Conservation (phyloP, 768 basidiomycete species). For the Leucocoprinus birnbaumii region DNA sequence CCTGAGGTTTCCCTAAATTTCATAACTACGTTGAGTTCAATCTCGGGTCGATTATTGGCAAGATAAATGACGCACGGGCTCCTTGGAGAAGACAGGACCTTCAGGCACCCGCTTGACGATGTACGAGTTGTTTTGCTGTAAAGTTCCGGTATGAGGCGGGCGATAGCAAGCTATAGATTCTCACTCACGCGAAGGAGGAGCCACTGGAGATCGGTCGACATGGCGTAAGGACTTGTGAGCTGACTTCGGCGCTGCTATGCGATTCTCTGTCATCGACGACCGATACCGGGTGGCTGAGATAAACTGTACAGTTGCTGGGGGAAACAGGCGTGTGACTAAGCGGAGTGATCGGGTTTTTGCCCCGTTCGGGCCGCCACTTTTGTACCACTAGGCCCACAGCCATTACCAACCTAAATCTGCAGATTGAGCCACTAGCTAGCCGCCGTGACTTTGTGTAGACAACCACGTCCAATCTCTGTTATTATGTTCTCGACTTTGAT, state of each 20-base stretch:
- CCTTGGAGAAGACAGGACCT: conserved; percentile 80
- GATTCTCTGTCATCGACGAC: not conserved
- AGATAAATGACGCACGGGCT: conserved; percentile 55
- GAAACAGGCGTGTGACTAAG: not conserved
- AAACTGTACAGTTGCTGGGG: conserved; percentile 10
- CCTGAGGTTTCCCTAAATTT: conserved; percentile 74
- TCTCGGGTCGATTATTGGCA: not conserved
- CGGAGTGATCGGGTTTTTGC: too few species aligned
- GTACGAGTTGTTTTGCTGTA: conserved; percentile 81
- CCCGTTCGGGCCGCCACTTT: too few species aligned
- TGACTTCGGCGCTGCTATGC: not conserved
- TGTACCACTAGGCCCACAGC: too few species aligned
- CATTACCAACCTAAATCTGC: too few species aligned
- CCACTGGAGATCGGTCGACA: conserved; percentile 94
- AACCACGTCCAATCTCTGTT: too few species aligned
- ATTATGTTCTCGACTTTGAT: too few species aligned
- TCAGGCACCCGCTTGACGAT: conserved; percentile 73
- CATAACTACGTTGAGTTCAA: conserved; percentile 8
- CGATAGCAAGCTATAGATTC: conserved; percentile 16
- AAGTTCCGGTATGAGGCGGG: not conserved
- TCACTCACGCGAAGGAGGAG: conserved; percentile 77
- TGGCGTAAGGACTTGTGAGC: conserved; percentile 32
- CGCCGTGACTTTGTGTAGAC: too few species aligned
- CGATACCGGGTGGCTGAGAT: conserved; percentile 6
- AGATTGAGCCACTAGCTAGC: too few species aligned